A percentile compares a stretch with the other conserved stretches of the same genome.
phyloP scores from a whole-genome alignment of 2,329 filamentous ascomycete species.

The Fusarium illudens region DNA sequence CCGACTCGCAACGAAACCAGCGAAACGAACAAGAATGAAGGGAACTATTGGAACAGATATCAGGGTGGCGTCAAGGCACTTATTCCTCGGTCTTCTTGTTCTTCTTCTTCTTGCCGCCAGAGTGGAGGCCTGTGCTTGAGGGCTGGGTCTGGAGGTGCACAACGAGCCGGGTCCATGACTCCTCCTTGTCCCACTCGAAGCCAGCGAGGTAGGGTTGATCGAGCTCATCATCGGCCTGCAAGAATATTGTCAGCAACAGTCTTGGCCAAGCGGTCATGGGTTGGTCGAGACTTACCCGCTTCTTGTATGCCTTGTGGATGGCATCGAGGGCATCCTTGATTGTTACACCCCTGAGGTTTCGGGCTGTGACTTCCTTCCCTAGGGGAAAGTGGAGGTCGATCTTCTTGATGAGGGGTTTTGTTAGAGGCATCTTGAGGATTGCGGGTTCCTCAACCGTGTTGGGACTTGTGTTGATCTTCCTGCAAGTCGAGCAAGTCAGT shows the following conservation, averaged over 20 bases:
- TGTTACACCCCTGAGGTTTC: conserved; percentile 93
- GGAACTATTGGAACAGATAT: conserved; percentile 54
- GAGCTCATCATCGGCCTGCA: conserved; percentile 88
- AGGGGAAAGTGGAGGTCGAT: conserved; percentile 93
- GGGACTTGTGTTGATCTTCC: conserved; percentile 94
- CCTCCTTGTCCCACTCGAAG: conserved; percentile 96
- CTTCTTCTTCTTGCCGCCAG: conserved; percentile 74
- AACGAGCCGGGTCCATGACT: conserved; percentile 86
- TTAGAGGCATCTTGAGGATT: conserved; percentile 81
- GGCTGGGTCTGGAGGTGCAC: conserved; percentile 84
- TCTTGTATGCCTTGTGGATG: conserved; percentile 96
- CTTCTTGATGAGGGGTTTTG: conserved; percentile 86
- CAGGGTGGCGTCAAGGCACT: conserved; percentile 33
- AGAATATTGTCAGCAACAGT: conserved; percentile 6
- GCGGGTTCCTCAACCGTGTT: conserved; percentile 82
- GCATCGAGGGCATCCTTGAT: conserved; percentile 97
- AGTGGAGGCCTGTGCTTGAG: conserved; percentile 54
- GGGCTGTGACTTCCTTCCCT: conserved; percentile 85
- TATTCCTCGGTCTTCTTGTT: conserved; percentile 68
- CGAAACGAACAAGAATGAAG: conserved; percentile 50
- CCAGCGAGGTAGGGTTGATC: conserved; percentile 87
- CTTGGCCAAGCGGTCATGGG: background rate
- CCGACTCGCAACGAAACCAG: conserved; percentile 52
- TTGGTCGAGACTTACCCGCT: conserved; percentile 72
- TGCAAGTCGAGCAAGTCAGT: conserved; percentile 50